phyloP scores from a whole-genome alignment of 768 basidiomycete genomes.

The Pulveroboletus sp. region DNA sequence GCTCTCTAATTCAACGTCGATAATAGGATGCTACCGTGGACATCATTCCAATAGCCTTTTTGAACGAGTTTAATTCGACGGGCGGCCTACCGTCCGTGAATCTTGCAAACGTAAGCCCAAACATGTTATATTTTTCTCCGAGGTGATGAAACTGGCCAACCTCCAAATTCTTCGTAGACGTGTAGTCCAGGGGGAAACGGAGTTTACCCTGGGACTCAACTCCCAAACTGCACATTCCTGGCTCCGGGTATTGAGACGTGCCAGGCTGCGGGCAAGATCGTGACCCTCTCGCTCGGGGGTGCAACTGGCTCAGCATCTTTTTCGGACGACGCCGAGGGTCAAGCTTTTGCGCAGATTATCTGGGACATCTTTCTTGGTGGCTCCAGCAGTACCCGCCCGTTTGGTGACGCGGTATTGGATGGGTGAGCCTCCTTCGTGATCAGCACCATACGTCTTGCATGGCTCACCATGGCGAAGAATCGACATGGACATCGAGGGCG shows the following conservation, averaged over 20 bases:
- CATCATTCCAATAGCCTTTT: conserved; percentile 57
- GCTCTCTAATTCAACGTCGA: background rate
- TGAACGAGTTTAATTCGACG: conserved; percentile 53
- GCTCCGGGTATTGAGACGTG: conserved; percentile 60
- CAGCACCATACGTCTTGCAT: background rate
- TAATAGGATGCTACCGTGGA: conserved; percentile 50
- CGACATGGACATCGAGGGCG: conserved; percentile 49
- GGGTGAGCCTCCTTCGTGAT: conserved; percentile 39
- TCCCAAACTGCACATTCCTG: conserved; percentile 59
- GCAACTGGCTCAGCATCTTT: conserved; percentile 62
- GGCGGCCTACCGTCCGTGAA: conserved; percentile 58
- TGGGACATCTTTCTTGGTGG: conserved; percentile 72
- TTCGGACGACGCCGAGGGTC: conserved; percentile 51
- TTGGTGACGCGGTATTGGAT: conserved; percentile 67
- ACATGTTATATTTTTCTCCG: background rate
- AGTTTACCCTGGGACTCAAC: conserved; percentile 56
- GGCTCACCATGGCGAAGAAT: conserved; percentile 21
- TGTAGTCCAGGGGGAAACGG: conserved; percentile 56
- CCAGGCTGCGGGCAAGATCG: conserved; percentile 58
- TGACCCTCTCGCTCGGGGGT: conserved; percentile 60
- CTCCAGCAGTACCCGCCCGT: conserved; percentile 57
- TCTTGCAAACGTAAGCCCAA: conserved; percentile 47
- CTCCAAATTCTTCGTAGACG: conserved; percentile 34
- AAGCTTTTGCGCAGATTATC: conserved; percentile 57
- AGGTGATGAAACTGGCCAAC: background rate